phyloP scores from a whole-genome alignment of 441 rosid genomes.

The Flueggea neowawraea region DNA sequence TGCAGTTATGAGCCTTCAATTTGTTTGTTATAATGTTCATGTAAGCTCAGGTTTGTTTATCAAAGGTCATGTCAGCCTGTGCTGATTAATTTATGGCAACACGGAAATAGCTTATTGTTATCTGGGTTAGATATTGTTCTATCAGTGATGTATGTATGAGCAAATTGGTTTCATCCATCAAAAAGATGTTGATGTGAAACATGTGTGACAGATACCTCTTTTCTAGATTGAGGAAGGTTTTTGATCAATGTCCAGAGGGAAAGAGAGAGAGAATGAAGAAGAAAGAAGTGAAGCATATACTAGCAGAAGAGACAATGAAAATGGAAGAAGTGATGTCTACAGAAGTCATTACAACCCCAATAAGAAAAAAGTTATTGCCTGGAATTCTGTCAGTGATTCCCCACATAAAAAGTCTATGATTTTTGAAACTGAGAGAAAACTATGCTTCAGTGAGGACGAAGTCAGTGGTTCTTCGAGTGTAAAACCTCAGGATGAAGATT shows the following conservation, averaged over 20 bases:
- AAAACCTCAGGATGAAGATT: slow-evolving; percentile 97
- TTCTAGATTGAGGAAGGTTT: slow-evolving; percentile 6
- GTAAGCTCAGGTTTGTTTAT: background rate
- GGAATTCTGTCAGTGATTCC: slow-evolving; percentile 17
- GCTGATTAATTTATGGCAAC: background rate
- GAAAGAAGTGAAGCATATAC: background rate
- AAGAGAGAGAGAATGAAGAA: slow-evolving; percentile 30
- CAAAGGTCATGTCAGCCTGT: background rate
- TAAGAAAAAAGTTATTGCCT: slow-evolving; percentile 24
- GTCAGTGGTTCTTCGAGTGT: slow-evolving; percentile 24
- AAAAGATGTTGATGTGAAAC: too few species aligned
- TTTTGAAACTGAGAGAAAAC: slow-evolving; percentile 11
- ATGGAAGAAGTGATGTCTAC: slow-evolving; percentile 1
- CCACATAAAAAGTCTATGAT: slow-evolving; percentile 22
- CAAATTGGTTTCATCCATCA: background rate
- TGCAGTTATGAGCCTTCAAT: background rate
- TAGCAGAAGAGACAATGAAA: background rate
- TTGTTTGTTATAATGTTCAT: background rate
- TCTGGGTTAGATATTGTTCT: background rate
- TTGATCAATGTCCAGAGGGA: slow-evolving; percentile 34
- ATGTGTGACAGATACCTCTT: slow-evolving; percentile 9
- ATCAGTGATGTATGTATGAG: background rate
- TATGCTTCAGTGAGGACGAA: slow-evolving; percentile 13
- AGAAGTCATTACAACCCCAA: slow-evolving; percentile 6
- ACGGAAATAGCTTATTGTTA: slow-evolving; percentile 1